Evolutionary conservation across 805 yeast genomes (phyloP), one percentile per base, ranked within the genome.

Genomic region (Kuraishia cidri): DNA sequence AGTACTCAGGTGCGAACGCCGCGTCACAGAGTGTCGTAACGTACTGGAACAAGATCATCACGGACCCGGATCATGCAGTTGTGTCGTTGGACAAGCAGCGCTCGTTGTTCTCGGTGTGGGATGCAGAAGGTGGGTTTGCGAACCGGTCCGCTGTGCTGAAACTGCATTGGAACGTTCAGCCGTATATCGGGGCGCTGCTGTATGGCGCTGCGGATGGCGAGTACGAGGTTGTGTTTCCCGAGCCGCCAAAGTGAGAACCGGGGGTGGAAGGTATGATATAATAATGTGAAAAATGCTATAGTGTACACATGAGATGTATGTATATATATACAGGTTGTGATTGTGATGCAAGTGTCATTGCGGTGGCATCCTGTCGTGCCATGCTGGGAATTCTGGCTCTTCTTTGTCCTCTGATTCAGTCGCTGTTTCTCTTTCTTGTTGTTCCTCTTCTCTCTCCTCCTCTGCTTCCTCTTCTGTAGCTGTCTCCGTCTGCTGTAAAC

Each of bases 101-200:
- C 41, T 71, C 88, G 2, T 83, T 85, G 56, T 90, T 90, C 53
- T 72, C 84, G 0, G 84, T 86, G 10, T 92, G 94, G 86, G 97
- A 90, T 56, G 69, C 79, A 33, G 79, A 76, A 45, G 69, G 71
- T 33, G 56, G 68, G 15, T 69, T 79, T 39, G 61, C 72, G 31
- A 74, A 71, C 33, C 72, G 82, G 45, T 72, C 79, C 15, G 85
- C 94, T 14, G 64, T 60, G 4, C 62, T 90, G 36, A 73, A 66
- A 39, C 62, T 90, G 33, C 87, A 84, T 41, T 90, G 95, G 90
- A 88, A 88, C 52, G 69, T 90, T 29, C 97, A 90, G 59, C 98
- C 98, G 2, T 68, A 77, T 53, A 74, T 90, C 6, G 98, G 98
- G 9, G 75, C 86, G 1, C 58, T 90, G 40, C 52, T 75, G 0